These are phyloP conservation scores for Canariomyces notabilis DNA, from an alignment of 2,329 filamentous ascomycete species.

Conservation along the genomic window DNA sequence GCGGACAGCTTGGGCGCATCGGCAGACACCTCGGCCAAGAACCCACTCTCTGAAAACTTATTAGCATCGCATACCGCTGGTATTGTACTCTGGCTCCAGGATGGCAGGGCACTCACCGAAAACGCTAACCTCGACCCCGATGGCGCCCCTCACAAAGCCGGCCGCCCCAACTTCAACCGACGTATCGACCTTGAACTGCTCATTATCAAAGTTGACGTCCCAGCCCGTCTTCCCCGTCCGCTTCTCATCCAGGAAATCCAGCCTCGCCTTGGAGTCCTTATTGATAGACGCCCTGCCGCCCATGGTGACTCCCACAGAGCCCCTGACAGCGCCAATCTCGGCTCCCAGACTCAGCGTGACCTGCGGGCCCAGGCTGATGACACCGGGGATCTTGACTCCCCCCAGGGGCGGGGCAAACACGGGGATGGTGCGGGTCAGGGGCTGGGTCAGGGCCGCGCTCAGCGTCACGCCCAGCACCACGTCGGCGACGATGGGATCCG, in stretches of 20 bases:
- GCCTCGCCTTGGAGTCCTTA: constrained; percentile 5
- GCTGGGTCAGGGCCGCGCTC: constrained; percentile 1
- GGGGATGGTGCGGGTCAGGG: background rate
- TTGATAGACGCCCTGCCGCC: constrained; percentile 8
- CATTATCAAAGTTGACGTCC: constrained; percentile 8
- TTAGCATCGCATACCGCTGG: background rate
- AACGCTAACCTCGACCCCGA: constrained; percentile 14
- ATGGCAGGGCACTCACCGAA: constrained; percentile 15
- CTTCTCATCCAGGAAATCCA: constrained; percentile 10
- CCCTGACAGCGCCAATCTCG: constrained; percentile 9
- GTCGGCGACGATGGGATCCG: constrained; percentile 2
- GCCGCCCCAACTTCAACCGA: constrained; percentile 7
- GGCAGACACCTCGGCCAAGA: constrained; percentile 7
- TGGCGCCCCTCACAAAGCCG: constrained; percentile 7
- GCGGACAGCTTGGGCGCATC: constrained; percentile 8
- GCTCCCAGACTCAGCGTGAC: constrained; percentile 9
- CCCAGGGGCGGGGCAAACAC: constrained; percentile 10
- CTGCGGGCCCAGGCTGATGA: constrained; percentile 13
- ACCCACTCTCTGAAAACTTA: constrained; percentile 3
- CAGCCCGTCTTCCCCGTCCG: constrained; percentile 7
- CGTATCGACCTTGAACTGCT: constrained; percentile 9
- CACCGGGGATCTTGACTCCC: constrained; percentile 11
- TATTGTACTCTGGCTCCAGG: background rate
- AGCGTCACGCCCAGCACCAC: constrained; percentile 8
- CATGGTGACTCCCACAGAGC: background rate